Conservation (phyloP, 352 stramenopile genomes). For the Pythium insidiosum region DNA sequence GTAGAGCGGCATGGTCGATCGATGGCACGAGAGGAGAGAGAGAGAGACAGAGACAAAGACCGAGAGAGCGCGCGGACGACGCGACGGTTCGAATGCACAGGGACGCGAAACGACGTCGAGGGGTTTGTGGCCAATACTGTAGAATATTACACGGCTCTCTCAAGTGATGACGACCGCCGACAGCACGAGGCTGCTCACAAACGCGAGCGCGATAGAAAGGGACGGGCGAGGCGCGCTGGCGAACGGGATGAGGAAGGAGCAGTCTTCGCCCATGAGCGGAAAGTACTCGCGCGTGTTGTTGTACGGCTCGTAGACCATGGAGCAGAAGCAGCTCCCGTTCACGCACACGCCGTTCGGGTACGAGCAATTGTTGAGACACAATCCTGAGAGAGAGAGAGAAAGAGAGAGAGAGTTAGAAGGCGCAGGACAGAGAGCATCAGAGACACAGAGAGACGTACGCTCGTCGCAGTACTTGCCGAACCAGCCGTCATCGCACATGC, state of each 20-base stretch:
- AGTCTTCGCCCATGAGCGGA: slow-evolving; percentile 77
- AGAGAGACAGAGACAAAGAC: background rate
- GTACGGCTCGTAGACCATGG: slow-evolving; percentile 92
- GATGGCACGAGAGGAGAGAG: too few species aligned
- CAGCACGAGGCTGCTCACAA: too few species aligned
- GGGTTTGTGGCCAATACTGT: too few species aligned
- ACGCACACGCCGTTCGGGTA: slow-evolving; percentile 94
- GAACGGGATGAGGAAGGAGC: slow-evolving; percentile 74
- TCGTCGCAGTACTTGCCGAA: slow-evolving; percentile 90
- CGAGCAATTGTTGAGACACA: slow-evolving; percentile 97
- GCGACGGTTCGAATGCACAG: too few species aligned
- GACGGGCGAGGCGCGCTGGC: too few species aligned
- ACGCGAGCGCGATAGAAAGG: too few species aligned
- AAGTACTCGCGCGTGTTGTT: slow-evolving; percentile 86
- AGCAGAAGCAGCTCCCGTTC: slow-evolving; percentile 87
- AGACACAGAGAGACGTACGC: slow-evolving; percentile 27
- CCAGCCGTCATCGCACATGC: slow-evolving; percentile 93
- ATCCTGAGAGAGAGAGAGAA: slow-evolving; percentile 18
- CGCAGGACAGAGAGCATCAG: background rate
- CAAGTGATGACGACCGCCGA: too few species aligned
- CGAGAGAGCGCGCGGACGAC: too few species aligned
- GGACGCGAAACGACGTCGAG: too few species aligned
- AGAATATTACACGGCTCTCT: too few species aligned
- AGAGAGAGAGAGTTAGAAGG: slow-evolving; percentile 3
- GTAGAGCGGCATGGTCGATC: slow-evolving; percentile 10